These are phyloP conservation scores for Pichia sp. DNA, from an alignment of 1,139 yeast genomes.

Conservation along the genomic window DNA sequence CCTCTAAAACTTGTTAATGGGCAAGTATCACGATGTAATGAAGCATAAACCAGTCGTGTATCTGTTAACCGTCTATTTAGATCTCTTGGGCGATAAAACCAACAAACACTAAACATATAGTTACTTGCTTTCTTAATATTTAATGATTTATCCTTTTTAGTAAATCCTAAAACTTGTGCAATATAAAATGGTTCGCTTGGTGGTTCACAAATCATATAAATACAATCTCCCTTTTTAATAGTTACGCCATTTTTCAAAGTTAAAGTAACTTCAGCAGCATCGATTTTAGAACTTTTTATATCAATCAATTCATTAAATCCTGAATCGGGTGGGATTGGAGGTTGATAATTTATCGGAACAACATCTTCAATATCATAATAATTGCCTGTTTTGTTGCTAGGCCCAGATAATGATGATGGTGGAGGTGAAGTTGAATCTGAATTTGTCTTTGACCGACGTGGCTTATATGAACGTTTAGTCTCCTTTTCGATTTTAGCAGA, in stretches of 20 bases:
- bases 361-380: constrained; percentile 26
- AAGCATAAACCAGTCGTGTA: constrained; percentile 71
- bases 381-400: neutral
- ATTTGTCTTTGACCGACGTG: constrained; percentile 10
- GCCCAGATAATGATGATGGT: constrained; percentile 1
- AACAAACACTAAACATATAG: constrained; percentile 66
- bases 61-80: constrained; percentile 63
- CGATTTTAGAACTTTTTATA: constrained; percentile 24
- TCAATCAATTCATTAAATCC: constrained; percentile 25
- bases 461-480: constrained; percentile 1
- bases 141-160: constrained; percentile 30
- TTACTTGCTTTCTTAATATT: constrained; percentile 37
- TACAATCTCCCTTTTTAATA: constrained; percentile 53
- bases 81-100: constrained; percentile 90
- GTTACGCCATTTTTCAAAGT: constrained; percentile 27
- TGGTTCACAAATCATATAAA: constrained; percentile 86
- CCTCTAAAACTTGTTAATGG: constrained; percentile 78
- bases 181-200: constrained; percentile 93
- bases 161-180: constrained; percentile 79
- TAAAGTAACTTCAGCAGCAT: constrained; percentile 17
- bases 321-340: constrained; percentile 21
- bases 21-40: constrained; percentile 82
- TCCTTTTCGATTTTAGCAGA: neutral
- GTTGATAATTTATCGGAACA: constrained; percentile 31
- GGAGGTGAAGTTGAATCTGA: constrained; percentile 8